These are phyloP conservation scores for Linaria vulgaris DNA, from an alignment of 257 asterid species.

Conservation along the genomic window DNA sequence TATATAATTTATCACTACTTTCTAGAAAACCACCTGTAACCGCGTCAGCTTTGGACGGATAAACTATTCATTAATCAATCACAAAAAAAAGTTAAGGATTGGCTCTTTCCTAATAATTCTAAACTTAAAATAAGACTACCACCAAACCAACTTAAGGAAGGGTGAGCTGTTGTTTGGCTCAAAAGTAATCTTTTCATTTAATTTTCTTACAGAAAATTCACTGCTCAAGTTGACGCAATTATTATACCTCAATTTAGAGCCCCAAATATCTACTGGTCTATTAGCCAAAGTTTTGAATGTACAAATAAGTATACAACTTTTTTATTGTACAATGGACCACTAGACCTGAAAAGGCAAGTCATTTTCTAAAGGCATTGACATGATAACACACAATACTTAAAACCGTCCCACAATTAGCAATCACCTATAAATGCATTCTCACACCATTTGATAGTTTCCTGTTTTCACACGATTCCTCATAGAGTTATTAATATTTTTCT, in stretches of 20 bases:
- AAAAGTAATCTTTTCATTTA: slow-evolving; percentile 9
- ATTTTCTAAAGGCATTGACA: slow-evolving; percentile 32
- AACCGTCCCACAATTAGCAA: slow-evolving; percentile 36
- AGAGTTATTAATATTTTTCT: too few relatives aligned
- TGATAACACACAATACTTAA: slow-evolving; percentile 32
- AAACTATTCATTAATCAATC: background rate
- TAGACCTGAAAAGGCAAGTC: slow-evolving; percentile 16
- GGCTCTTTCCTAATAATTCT: slow-evolving; percentile 24
- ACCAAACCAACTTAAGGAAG: slow-evolving; percentile 21
- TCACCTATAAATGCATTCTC: slow-evolving; percentile 38
- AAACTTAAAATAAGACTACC: background rate
- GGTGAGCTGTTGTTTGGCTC: slow-evolving; percentile 21
- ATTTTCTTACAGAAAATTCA: too few relatives aligned
- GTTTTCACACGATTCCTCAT: slow-evolving; percentile 43
- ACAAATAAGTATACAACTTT: slow-evolving; percentile 23
- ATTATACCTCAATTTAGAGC: slow-evolving; percentile 28
- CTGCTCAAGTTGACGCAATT: slow-evolving; percentile 29
- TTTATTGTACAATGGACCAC: slow-evolving; percentile 32
- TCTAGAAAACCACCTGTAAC: slow-evolving; percentile 21
- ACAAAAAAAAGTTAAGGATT: slow-evolving; percentile 28
- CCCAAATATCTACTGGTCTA: slow-evolving; percentile 26
- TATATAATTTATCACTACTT: background rate
- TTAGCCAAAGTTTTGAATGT: slow-evolving; percentile 29
- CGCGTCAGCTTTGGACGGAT: slow-evolving; percentile 8
- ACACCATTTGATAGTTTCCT: slow-evolving; percentile 32